Base-by-base conservation (phyloP, 1,284 basidiomycete species). In the Cutaneotrichosporon sp. region DNA sequence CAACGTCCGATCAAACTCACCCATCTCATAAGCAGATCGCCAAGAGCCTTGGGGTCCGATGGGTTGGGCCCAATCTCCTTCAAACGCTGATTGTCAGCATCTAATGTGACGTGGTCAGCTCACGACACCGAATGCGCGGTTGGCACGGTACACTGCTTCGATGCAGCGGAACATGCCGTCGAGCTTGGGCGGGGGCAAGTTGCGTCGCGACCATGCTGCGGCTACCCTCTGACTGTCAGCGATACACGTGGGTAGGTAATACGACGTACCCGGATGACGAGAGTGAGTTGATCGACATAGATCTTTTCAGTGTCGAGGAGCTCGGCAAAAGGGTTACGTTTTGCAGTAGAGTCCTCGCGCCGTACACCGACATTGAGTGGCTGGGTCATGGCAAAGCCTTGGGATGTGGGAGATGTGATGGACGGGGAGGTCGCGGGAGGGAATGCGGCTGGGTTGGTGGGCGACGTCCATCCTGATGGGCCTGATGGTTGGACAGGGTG, bases 1-100 rank as follows among this genome's bases (percentile, higher is more conserved):
- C 30, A 18, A 2, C 10, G 31, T 11, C 10, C 8, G n/a, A 31
- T 13, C 31, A 26, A n/a, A 80, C 87, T 72, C 71, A 96, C 93
- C 96, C 95, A 99, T 81, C 91, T 89, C 91, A 98, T 97, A 64
- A 99, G 84, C 56, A 99, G 82, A 79, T 98, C 96, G 56, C 96
- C 96, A 22, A 99, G 85, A 13, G 90, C 92, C 77, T 96, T 97
- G 16, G 96, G 92, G n/a, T 90, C 92, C 1, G 92, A 88, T 0
- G 95, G 94, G 79, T 90, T 92, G 52, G 90, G 87, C 9, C 93
- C 96, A 66, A 99, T 95, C 68, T 97, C 94, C 78, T 90, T 92
- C 66, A 99, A 83, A 85, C 90, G 90, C 93, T 96, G 77, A 8
- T 71, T 21, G 55, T 68, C 58, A 65, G 36, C 21, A 22, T 42